These are phyloP conservation scores for Anthracocystis walkeri DNA, from an alignment of 1,284 basidiomycete genomes.

Conservation along the genomic window DNA sequence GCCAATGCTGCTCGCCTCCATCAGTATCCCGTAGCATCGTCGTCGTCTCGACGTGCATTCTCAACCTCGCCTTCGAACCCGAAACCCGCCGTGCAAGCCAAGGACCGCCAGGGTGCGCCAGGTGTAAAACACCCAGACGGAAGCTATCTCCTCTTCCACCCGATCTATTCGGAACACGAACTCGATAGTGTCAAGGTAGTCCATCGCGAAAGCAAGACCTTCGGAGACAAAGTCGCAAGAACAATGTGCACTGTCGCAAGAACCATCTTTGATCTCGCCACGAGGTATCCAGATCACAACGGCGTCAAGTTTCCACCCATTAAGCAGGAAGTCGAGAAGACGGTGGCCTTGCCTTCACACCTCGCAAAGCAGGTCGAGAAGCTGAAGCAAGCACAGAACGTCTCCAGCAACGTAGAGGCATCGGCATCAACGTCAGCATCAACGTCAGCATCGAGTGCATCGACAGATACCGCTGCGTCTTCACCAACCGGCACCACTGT, in stretches of 20 bases:
- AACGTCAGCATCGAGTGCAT: neutral
- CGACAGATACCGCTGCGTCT: neutral
- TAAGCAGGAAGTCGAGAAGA: conserved; percentile 41
- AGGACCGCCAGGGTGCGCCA: conserved; percentile 20
- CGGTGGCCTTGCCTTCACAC: conserved; percentile 41
- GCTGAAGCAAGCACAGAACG: conserved; percentile 11
- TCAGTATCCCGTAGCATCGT: neutral
- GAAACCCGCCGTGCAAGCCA: conserved; percentile 33
- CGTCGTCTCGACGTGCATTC: conserved; percentile 4
- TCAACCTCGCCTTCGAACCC: conserved; percentile 6
- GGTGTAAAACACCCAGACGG: conserved; percentile 36
- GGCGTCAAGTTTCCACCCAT: conserved; percentile 47
- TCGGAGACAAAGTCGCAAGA: conserved; percentile 80
- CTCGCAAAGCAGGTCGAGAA: conserved; percentile 27
- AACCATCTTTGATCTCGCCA: conserved; percentile 57
- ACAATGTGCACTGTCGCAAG: conserved; percentile 40
- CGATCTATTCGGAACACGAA: conserved; percentile 72
- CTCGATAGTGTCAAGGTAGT: conserved; percentile 83
- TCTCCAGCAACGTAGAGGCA: neutral
- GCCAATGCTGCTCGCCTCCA: neutral
- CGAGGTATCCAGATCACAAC: conserved; percentile 54
- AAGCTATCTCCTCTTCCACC: conserved; percentile 53
- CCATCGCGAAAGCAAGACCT: conserved; percentile 76
- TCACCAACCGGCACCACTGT: neutral
- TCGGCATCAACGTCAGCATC: neutral